Conservation (phyloP, 495 filamentous ascomycete species). For the Collariella sp. region DNA sequence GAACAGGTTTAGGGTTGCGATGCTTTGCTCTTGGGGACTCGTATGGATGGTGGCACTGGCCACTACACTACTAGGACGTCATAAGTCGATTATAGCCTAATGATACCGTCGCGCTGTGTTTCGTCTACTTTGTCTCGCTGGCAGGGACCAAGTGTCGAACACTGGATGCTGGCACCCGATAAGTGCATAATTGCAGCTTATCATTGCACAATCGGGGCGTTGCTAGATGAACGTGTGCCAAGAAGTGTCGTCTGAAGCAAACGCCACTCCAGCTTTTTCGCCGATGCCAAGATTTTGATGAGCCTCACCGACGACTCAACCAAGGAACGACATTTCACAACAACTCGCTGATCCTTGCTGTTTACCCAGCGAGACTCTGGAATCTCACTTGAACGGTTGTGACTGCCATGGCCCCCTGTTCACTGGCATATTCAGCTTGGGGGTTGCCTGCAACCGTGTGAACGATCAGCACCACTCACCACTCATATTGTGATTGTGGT, state of each 20-base stretch:
- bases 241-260: not conserved
- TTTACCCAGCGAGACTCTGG: not conserved
- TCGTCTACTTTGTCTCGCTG: no score
- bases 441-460: slow-evolving; percentile 1
- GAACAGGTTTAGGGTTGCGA: no score
- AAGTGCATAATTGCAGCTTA: no score
- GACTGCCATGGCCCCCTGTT: slow-evolving; percentile 11
- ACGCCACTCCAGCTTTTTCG: not conserved
- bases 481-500: not conserved
- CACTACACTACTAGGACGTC: no score
- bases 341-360: not conserved
- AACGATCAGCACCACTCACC: not conserved
- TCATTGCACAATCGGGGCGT: no score
- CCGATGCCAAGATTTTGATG: not conserved
- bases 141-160: no score
- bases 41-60: no score
- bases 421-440: not conserved
- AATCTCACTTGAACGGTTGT: not conserved
- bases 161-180: no score
- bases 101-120: no score
- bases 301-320: not conserved
- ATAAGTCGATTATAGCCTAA: no score
- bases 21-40: no score
- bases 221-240: not conserved
- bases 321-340: not conserved